Conservation (phyloP, 1,284 basidiomycete genomes). For the Leccinum holopus region DNA sequence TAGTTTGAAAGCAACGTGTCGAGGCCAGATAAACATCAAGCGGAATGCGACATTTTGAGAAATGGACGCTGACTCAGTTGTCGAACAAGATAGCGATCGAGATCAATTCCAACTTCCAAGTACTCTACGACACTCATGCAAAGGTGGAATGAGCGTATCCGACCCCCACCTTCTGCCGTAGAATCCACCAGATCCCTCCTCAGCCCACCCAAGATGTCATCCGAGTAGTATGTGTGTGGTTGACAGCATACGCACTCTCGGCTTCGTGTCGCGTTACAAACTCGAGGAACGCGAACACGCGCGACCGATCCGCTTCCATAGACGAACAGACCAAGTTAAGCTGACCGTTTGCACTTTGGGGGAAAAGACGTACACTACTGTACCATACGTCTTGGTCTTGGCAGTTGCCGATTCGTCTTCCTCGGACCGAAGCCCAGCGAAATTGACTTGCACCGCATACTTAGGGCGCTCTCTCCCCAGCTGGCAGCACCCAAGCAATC, state of each 20-base stretch:
- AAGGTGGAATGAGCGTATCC: not conserved
- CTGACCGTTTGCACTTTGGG: conserved; percentile 78
- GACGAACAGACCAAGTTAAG: conserved; percentile 79
- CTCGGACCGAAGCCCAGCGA: conserved; percentile 78
- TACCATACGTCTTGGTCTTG: conserved; percentile 88
- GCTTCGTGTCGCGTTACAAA: conserved; percentile 66
- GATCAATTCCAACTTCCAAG: not conserved
- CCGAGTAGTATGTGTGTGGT: conserved; percentile 94
- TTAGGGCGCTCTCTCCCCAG: too few relatives aligned
- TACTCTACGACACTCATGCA: too few relatives aligned
- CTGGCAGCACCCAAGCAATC: too few relatives aligned
- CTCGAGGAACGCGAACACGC: conserved; percentile 97
- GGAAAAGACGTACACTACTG: conserved; percentile 52
- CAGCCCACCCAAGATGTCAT: conserved; percentile 33
- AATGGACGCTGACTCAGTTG: not conserved
- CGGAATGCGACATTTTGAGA: not conserved
- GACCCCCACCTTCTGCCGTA: too few relatives aligned
- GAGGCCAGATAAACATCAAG: not conserved
- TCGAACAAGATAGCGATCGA: not conserved
- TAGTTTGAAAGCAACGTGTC: not conserved
- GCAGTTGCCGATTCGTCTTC: conserved; percentile 46
- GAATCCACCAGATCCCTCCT: too few relatives aligned
- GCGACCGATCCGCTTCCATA: conserved; percentile 86
- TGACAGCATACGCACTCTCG: conserved; percentile 71
- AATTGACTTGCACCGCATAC: conserved; percentile 72